These are phyloP conservation scores for Syzygium aromaticum DNA, from an alignment of 345 rosid species.

Conservation along the genomic window DNA sequence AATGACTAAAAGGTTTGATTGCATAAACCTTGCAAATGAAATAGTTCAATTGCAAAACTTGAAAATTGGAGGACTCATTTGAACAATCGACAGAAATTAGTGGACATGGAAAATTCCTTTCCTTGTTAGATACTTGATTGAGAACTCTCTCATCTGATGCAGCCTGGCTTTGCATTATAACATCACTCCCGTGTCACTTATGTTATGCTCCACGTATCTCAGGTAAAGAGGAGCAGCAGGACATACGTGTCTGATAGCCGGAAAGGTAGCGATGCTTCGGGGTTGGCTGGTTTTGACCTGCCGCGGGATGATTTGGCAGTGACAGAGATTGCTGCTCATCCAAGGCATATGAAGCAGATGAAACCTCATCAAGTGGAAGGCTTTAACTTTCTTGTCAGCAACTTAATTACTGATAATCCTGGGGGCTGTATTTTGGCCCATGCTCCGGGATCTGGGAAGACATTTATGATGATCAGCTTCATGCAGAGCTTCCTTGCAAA, in stretches of 20 bases:
- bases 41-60: not conserved
- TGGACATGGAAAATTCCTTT: not conserved
- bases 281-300: constrained; percentile 29
- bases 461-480: constrained; percentile 85
- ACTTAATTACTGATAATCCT: constrained; percentile 61
- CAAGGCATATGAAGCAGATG: constrained; percentile 76
- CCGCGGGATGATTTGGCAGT: constrained; percentile 44
- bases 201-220: constrained; percentile 3
- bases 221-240: constrained; percentile 54
- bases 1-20: not conserved
- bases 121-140: not conserved
- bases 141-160: not conserved
- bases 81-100: not conserved
- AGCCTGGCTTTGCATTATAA: not conserved
- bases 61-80: not conserved
- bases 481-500: constrained; percentile 84
- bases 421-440: constrained; percentile 95
- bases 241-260: constrained; percentile 45
- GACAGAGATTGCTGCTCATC: constrained; percentile 65
- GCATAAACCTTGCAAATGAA: not conserved
- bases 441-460: constrained; percentile 97
- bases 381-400: constrained; percentile 64
- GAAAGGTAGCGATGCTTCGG: constrained; percentile 36
- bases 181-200: not conserved
- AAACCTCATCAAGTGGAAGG: constrained; percentile 90